A percentile compares a stretch with the other conserved stretches of the same genome.
These are phyloP conservation scores for Cyclotella distinguenda DNA, from an alignment of 108 stramenopile species.

Conservation along the genomic window DNA sequence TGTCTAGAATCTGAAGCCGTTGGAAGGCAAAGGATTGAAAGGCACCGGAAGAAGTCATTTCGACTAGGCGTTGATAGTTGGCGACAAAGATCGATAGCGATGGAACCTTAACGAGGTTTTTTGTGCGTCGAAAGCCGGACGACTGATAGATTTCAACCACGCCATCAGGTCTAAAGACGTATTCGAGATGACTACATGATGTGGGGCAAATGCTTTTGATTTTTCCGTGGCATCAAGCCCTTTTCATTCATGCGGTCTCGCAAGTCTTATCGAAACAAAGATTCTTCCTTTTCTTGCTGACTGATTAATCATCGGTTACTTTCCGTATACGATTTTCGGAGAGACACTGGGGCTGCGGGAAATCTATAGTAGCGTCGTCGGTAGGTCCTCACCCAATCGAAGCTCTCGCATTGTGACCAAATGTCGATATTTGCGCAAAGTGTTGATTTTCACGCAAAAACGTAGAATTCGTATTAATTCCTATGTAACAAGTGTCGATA, in stretches of 20 bases:
- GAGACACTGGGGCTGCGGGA: no score
- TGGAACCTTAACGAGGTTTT: slow-evolving; percentile 64
- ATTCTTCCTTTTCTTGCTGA: neutral
- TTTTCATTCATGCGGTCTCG: neutral
- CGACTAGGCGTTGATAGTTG: slow-evolving; percentile 76
- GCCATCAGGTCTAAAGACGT: slow-evolving; percentile 68
- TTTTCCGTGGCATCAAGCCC: neutral
- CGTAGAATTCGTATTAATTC: no score
- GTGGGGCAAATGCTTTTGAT: neutral
- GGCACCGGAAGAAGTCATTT: slow-evolving; percentile 70
- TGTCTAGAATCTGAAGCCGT: slow-evolving; percentile 75
- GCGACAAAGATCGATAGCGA: slow-evolving; percentile 62
- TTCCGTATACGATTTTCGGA: no score
- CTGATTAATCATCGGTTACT: neutral
- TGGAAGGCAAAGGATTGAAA: slow-evolving; percentile 88
- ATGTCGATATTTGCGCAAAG: no score
- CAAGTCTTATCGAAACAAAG: neutral
- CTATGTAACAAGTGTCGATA: no score
- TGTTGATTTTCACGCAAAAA: no score
- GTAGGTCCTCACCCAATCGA: no score
- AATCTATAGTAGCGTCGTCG: no score
- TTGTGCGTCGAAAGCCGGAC: slow-evolving; percentile 43
- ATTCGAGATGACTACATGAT: slow-evolving; percentile 34
- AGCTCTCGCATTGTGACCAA: no score
- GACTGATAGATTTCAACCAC: slow-evolving; percentile 63